A percentile compares a stretch with the other conserved stretches of the same genome.
These are phyloP conservation scores for Ajuga chamaepitys DNA, from an alignment of 257 asterid species.

Conservation along the genomic window DNA sequence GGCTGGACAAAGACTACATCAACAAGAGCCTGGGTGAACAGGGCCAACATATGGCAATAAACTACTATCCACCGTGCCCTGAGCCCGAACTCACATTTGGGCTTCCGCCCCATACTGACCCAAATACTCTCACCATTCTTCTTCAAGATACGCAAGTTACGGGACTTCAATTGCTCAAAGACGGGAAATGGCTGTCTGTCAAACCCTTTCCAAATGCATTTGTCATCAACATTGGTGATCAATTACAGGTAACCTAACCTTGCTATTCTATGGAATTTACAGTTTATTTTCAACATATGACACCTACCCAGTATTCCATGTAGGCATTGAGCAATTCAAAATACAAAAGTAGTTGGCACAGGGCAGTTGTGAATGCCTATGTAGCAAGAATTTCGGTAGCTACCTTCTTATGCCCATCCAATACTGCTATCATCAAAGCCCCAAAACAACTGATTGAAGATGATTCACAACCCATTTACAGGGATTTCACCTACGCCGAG, in stretches of 20 bases:
- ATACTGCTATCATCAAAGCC: slow-evolving; percentile 56
- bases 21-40: slow-evolving; percentile 32
- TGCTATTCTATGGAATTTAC: too few species aligned
- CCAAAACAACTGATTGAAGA: slow-evolving; percentile 44
- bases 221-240: slow-evolving; percentile 49
- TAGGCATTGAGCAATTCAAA: slow-evolving; percentile 77
- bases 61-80: slow-evolving; percentile 50
- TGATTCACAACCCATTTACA: slow-evolving; percentile 39
- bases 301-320: background rate
- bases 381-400: slow-evolving; percentile 70
- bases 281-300: too few species aligned
- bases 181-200: slow-evolving; percentile 43
- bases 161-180: slow-evolving; percentile 48
- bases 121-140: slow-evolving; percentile 50
- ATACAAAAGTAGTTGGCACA: slow-evolving; percentile 83
- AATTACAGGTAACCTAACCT: slow-evolving; percentile 29
- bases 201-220: slow-evolving; percentile 46
- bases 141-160: slow-evolving; percentile 36
- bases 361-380: slow-evolving; percentile 72
- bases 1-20: slow-evolving; percentile 48
- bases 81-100: slow-evolving; percentile 58
- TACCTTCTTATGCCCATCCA: slow-evolving; percentile 68
- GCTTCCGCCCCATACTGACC: slow-evolving; percentile 57
- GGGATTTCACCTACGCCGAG: slow-evolving; percentile 66
- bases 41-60: slow-evolving; percentile 57